Conservation (phyloP, 768 basidiomycete genomes). For the Zangia roseola region DNA sequence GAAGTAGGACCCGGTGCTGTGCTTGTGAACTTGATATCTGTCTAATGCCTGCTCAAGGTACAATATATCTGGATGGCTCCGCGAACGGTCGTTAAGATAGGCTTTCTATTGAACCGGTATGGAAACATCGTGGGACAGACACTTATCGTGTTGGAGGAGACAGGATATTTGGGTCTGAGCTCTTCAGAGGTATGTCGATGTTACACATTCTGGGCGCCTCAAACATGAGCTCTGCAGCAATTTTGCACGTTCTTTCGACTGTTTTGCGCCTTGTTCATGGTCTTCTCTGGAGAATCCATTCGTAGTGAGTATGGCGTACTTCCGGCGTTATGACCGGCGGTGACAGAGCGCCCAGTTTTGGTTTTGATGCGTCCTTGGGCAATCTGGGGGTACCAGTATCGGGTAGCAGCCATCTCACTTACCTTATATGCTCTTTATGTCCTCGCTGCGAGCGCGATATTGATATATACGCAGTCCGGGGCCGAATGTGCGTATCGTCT, state of each 20-base stretch:
- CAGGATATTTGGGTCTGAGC: not conserved
- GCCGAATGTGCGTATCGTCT: not conserved
- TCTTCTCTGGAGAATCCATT: not conserved
- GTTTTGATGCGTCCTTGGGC: conserved; percentile 3
- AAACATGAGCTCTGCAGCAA: not conserved
- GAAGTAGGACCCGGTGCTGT: conserved; percentile 4
- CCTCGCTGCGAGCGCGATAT: not conserved
- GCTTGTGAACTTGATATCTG: no score
- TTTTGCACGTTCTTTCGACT: not conserved
- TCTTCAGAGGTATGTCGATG: not conserved
- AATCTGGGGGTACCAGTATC: not conserved
- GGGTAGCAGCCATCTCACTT: not conserved
- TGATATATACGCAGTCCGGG: not conserved
- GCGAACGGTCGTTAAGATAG: conserved; percentile 4
- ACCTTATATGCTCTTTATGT: not conserved
- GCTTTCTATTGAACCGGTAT: conserved; percentile 12
- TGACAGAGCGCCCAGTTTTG: not conserved
- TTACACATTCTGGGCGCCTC: no score
- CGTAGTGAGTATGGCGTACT: not conserved
- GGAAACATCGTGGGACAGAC: conserved; percentile 8
- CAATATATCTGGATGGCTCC: conserved; percentile 3
- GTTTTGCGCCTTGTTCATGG: not conserved
- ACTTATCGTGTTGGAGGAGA: conserved; percentile 8
- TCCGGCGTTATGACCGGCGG: not conserved
- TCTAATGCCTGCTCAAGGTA: not conserved